Base-by-base conservation (phyloP, 192 early-diverging fungal genomes). In the Coemansia sp. region DNA sequence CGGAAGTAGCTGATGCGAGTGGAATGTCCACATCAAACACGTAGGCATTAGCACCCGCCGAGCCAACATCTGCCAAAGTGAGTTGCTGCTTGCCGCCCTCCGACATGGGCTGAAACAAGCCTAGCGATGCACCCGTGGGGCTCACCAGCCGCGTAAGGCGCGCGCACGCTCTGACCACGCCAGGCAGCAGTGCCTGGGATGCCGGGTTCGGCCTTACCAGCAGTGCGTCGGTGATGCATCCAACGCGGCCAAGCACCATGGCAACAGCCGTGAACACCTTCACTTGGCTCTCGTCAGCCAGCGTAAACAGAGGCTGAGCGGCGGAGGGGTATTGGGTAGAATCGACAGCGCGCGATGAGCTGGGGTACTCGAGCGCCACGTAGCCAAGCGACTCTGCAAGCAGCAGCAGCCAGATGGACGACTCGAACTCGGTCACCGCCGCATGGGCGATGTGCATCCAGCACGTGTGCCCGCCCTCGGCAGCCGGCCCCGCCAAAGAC, bases 321-420 rank as follows among this genome's bases (percentile, higher is more conserved):
- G 5, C 29, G 16, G 24, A 9, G 21, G 21, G 39, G 19, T 3
- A 0, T 13, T 54, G 24, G 27, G 0, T 14, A 11, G 29, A 14
- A 4, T 19, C 46, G 41, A 34, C 9, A 6, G 14, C 19, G 14
- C 45, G 65, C 7, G 16, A 13, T 19, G 16, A 13, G 45, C 3
- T 37, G 3, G 70, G 67, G 14, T 56, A 71, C 4, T 48, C 21
- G 39, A 65, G 41, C 6, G 50, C 66, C 9, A 75, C 48, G n/a
- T 73, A 51, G 0, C 37, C 31, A 3, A 81, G 61, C 7, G 78
- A 75, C 29, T 81, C 78, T 13, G 66, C 59, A 21, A 81, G 33
- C 9, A 81, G n/a, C 21, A 81, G 64, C 51, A 68, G 36, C 78
- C 73, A 81, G n/a, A 75, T 60, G 13, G 57, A 11, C 2, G 46